Base-by-base conservation (phyloP, 805 yeast genomes). In the Myxozyma nipponensis region DNA sequence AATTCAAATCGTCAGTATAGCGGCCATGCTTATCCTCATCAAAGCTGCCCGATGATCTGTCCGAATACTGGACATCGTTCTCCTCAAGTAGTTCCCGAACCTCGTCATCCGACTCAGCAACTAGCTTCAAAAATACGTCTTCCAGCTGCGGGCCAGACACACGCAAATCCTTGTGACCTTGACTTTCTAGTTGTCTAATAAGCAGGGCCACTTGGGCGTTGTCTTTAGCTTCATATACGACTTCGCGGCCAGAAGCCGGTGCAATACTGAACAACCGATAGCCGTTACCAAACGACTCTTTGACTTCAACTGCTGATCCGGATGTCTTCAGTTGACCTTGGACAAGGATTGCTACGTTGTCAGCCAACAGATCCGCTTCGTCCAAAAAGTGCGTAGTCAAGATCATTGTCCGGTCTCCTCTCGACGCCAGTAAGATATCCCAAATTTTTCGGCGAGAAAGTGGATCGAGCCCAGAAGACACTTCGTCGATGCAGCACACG, bases 401-500 rank as follows among this genome's bases (percentile, higher is more conserved):
- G 34, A 67, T 52, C 36, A 66, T 51, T 5, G 68, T 60, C 5
- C 56, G 51, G 10, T 60, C 41, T 2, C 66, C 68, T 15, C 69
- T 54, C 17, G 60, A 56, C 3, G 65, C 55, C 4, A 64, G 53
- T 4, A 67, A 38, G 40, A 67, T 67, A 40, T 67, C 69, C 71
- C 71, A 67, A 26, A 67, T 67, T 41, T 62, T 63, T 13, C 69
- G 61, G 22, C 71, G 60, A 30, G 68, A 63, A 7, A 67, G 39
- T n/a, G 71, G 71, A 62, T 67, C 71, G 25, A 67, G 50, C 0
- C 71, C 71, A 15, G 71, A 67, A n/a, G 70, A 66, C 10, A 66
- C 71, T 44, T 67, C 71, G 46, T 67, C 71, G 28, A 67, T 61
- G 41, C 69, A 65, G 50, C 71, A 67, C 1, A 67, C 60, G 39